A percentile compares a stretch with the other conserved stretches of the same genome.
Conservation (phyloP, 1,284 basidiomycete genomes). For the Vanrija pseudolonga region DNA sequence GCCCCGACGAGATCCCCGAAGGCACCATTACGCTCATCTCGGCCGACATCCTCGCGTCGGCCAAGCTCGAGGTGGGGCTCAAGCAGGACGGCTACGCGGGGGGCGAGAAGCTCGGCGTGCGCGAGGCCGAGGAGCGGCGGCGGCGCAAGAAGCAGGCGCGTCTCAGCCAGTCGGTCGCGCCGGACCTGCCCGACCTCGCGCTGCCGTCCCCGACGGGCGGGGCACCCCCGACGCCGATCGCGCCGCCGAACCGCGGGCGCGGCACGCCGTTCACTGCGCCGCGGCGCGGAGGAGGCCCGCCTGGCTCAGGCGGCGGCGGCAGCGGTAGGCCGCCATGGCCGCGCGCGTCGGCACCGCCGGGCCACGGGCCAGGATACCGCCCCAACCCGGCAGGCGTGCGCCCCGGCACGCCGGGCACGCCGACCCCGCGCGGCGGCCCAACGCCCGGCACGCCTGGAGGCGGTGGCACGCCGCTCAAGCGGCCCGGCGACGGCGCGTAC, state of each 20-base stretch:
- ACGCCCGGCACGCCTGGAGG: not conserved
- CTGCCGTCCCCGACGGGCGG: not conserved
- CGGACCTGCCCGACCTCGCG: slow-evolving; percentile 15
- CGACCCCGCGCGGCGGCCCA: not conserved
- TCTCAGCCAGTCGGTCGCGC: slow-evolving; percentile 14
- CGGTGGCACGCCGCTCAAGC: slow-evolving; percentile 5
- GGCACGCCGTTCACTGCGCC: slow-evolving; percentile 2
- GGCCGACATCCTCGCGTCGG: slow-evolving; percentile 20
- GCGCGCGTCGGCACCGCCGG: slow-evolving; percentile 14
- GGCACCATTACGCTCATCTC: slow-evolving; percentile 21
- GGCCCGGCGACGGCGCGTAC: not conserved
- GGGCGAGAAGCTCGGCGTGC: slow-evolving; percentile 33
- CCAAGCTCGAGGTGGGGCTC: slow-evolving; percentile 30
- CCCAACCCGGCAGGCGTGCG: not conserved
- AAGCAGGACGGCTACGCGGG: slow-evolving; percentile 34
- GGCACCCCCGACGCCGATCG: slow-evolving; percentile 1
- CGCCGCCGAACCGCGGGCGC: not conserved
- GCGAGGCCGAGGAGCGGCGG: slow-evolving; percentile 17
- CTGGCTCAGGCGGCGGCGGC: not conserved
- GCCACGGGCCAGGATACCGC: not conserved
- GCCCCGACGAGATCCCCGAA: not conserved
- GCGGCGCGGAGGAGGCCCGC: not conserved
- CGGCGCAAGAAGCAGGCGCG: slow-evolving; percentile 14
- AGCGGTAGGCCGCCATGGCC: slow-evolving; percentile 10
- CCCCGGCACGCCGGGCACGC: slow-evolving; percentile 12